These are phyloP conservation scores for Histomonas meleagridis DNA, from an alignment of 208 protist genomes.

Conservation along the genomic window DNA sequence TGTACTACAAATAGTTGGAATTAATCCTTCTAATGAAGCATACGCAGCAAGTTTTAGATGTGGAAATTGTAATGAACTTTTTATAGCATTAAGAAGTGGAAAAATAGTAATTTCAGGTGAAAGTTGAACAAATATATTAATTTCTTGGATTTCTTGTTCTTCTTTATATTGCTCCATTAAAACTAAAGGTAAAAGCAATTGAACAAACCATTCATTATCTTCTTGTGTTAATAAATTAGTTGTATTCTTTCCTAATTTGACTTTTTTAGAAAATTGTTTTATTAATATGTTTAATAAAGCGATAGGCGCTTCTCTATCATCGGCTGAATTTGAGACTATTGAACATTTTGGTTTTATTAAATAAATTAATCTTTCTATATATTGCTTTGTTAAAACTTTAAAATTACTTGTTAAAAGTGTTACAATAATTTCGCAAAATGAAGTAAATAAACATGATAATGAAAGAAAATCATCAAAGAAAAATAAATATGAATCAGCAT, in stretches of 20 bases:
- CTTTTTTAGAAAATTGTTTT: background rate
- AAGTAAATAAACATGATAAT: background rate
- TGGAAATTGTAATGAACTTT: background rate
- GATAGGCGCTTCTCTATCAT: background rate
- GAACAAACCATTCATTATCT: constrained; percentile 15
- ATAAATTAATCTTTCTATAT: background rate
- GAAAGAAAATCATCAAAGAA: background rate
- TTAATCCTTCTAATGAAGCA: background rate
- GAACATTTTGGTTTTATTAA: background rate
- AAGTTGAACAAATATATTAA: background rate
- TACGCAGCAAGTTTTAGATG: background rate
- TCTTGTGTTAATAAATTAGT: background rate
- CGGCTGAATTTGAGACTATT: background rate
- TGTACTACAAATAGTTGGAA: background rate
- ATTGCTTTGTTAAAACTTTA: background rate
- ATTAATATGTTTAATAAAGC: background rate
- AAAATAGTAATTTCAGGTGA: background rate
- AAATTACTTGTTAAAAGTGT: background rate
- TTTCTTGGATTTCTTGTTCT: background rate
- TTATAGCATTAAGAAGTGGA: background rate
- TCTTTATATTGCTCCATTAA: background rate
- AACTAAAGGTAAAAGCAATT: background rate
- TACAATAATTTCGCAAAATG: background rate
- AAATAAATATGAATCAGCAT: background rate
- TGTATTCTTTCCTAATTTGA: background rate